These are phyloP conservation scores for Oryza coarctata DNA, from an alignment of 176 grass and related monocot genomes.

Conservation along the genomic window DNA sequence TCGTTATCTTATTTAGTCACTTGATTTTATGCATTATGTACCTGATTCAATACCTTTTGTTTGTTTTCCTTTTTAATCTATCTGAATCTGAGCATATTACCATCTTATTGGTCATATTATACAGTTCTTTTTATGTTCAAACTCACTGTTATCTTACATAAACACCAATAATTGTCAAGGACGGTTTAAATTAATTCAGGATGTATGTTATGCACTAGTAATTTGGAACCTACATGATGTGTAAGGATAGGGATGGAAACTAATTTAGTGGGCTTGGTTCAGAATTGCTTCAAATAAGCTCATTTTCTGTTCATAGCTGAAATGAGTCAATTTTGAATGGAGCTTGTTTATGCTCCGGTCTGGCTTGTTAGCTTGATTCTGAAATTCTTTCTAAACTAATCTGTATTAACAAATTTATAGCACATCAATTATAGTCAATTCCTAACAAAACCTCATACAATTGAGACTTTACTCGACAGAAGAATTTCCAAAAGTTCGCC, in stretches of 20 bases:
- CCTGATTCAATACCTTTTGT: not conserved
- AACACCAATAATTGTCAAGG: not conserved
- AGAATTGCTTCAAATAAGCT: not conserved
- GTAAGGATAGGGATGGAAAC: not conserved
- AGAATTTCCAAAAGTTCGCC: not conserved
- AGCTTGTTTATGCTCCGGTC: not conserved
- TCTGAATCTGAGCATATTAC: not conserved
- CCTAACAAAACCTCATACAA: not conserved
- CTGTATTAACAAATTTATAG: not conserved
- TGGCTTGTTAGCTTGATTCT: not conserved
- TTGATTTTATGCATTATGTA: constrained; percentile 2
- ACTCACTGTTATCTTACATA: not conserved
- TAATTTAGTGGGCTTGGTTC: not conserved
- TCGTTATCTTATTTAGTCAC: not conserved
- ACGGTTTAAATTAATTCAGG: not conserved
- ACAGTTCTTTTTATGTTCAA: not conserved
- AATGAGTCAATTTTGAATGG: not conserved
- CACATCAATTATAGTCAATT: not conserved
- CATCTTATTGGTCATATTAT: not conserved
- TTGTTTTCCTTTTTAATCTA: not conserved
- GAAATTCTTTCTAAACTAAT: not conserved
- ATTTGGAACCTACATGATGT: not conserved
- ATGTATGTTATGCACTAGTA: not conserved
- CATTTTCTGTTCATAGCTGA: not conserved
- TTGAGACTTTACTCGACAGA: not conserved